A percentile compares a stretch with the other conserved stretches of the same genome.
Conservation (phyloP, 129 eudicot species). For the Oenanthe sinensis region DNA sequence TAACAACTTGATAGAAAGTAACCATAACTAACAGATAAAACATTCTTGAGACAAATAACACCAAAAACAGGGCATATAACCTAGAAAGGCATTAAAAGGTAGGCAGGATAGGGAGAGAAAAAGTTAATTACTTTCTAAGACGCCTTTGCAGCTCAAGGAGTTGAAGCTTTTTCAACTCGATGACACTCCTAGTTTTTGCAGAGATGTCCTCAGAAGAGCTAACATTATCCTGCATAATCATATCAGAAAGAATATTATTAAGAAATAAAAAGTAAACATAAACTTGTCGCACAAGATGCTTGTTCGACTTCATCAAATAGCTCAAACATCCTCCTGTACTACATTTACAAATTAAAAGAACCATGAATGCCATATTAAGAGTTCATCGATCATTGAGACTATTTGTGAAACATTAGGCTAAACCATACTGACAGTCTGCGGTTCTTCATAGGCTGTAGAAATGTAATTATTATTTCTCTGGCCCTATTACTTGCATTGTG, state of each 20-base stretch:
- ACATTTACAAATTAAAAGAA: neutral
- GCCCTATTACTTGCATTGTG: neutral
- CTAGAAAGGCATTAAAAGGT: neutral
- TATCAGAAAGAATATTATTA: neutral
- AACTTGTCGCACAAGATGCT: neutral
- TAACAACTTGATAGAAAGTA: neutral
- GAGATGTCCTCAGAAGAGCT: slow-evolving; percentile 90
- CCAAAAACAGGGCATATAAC: neutral
- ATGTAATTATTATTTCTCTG: neutral
- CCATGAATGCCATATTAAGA: neutral
- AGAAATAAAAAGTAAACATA: neutral
- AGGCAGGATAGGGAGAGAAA: neutral
- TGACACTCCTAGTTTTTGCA: slow-evolving; percentile 93
- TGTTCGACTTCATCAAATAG: neutral
- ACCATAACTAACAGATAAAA: neutral
- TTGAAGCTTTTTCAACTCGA: slow-evolving; percentile 88
- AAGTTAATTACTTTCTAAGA: slow-evolving; percentile 57
- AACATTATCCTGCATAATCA: slow-evolving; percentile 64
- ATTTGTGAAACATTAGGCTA: neutral
- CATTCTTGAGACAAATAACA: neutral
- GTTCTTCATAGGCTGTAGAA: neutral
- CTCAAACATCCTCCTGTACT: neutral
- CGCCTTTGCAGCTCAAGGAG: slow-evolving; percentile 79
- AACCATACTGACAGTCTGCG: neutral
- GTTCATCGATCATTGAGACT: neutral